Percentiles rank a stretch among this genome's conserved stretches.
Conservation (phyloP, 108 stramenopile genomes). For the Schizochytrium sp. region DNA sequence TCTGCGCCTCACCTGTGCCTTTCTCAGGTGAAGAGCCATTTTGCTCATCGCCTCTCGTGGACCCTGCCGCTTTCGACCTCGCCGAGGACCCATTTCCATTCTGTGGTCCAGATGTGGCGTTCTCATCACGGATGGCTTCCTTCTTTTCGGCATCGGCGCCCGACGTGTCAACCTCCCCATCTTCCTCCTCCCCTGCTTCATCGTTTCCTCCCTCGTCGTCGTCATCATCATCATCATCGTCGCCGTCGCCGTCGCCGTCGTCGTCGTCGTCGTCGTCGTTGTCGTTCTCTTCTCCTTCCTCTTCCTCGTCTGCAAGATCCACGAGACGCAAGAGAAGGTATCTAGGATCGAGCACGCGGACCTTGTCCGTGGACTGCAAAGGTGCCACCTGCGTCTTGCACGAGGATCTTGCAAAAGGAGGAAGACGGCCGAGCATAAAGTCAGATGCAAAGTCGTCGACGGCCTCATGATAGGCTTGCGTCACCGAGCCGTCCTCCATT, state of each 20-base stretch:
- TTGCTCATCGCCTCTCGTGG: too few species aligned
- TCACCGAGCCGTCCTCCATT: background rate
- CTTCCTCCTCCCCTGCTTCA: background rate
- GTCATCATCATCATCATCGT: conserved; percentile 35
- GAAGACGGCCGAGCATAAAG: background rate
- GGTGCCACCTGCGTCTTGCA: background rate
- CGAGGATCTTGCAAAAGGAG: background rate
- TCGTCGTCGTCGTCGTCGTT: conserved; percentile 78
- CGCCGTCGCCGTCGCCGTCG: conserved; percentile 15
- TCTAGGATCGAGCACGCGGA: background rate
- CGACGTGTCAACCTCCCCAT: background rate
- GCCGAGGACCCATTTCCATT: too few species aligned
- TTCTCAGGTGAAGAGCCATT: too few species aligned
- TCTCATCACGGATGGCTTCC: too few species aligned
- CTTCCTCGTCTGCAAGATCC: conserved; percentile 36
- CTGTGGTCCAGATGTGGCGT: too few species aligned
- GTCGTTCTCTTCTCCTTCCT: conserved; percentile 74
- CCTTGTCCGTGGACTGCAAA: background rate
- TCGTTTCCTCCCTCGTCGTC: too few species aligned
- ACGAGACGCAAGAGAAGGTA: background rate
- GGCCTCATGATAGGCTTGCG: background rate
- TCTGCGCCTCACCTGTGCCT: too few species aligned
- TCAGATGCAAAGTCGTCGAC: background rate
- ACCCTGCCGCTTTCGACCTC: too few species aligned
- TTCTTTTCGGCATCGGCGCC: too few species aligned